Base-by-base conservation (phyloP, 805 yeast genomes). In the Candida boleticola region DNA sequence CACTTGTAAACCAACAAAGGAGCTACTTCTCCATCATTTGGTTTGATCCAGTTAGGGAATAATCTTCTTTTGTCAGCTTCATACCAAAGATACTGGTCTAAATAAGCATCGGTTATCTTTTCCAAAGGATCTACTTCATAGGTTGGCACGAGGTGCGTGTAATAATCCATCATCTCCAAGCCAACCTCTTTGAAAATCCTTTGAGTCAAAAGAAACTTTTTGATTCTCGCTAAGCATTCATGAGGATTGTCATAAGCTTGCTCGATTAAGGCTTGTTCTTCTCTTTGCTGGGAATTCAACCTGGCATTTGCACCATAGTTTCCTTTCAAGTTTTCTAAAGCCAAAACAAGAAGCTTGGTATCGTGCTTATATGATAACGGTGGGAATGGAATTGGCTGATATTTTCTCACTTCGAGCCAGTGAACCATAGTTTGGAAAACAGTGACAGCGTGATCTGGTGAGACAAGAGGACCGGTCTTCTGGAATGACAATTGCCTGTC, bases 171-270 rank as follows among this genome's bases (percentile, higher is more conserved):
- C 95, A 93, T 84, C 41, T 89, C 92, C 29, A 93, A 57, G 1
- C 82, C 80, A 2, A 84, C 88, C 44, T 93, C 97, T 58, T 90
- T 90, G 66, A 93, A 93, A 7, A 89, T 93, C 47, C 98, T 73
- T 60, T 90, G 97, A 0, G 97, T 86, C 43, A 89, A 67, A 36
- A 93, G 64, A 33, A 83, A 82, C 53, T 84, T 83, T 63, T 93
- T 93, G 42, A 93, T 78, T 47, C 96, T 77, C 13, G 84, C 85
- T 44, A 93, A 68, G 47, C 90, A 84, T 56, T 95, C 98, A 59
- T 89, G 96, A 0, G 99, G 99, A 52, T 89, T 88, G 55, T 93
- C 99, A 58, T 89, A 93, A 0, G 98, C 98, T 55, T 89, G 95
- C 57, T 93, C 99, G 36, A 93, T 89, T 47, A 92, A 68, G 0